Conservation (phyloP, 192 early-diverging fungal genomes). For the Podila epicladia region DNA sequence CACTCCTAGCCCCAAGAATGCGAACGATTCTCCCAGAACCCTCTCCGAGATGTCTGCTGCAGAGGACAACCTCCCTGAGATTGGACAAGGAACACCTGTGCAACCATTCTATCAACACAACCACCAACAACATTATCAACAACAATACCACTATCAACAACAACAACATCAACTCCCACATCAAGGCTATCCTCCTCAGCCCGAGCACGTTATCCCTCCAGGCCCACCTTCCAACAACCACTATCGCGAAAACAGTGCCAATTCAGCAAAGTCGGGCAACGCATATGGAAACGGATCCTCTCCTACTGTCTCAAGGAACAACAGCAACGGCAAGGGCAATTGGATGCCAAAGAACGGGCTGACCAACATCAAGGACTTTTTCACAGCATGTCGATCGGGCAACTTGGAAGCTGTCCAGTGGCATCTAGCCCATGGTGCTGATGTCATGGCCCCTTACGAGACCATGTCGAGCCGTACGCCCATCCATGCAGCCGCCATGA, state of each 20-base stretch:
- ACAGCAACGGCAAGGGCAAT: conserved; percentile 4
- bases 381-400: conserved; percentile 21
- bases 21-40: not conserved
- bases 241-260: not conserved
- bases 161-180: conserved; percentile 1
- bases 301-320: not conserved
- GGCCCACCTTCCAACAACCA: not conserved
- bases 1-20: not conserved
- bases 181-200: not conserved
- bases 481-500: conserved; percentile 42
- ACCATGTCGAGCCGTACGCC: conserved; percentile 38
- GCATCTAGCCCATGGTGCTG: conserved; percentile 36
- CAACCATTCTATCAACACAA: not conserved
- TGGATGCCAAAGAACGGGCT: conserved; percentile 24
- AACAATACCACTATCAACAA: not conserved
- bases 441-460: conserved; percentile 41
- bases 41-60: conserved; percentile 6
- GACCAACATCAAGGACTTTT: conserved; percentile 38
- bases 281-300: not conserved
- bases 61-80: conserved; percentile 4
- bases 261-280: not conserved
- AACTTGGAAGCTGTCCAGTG: conserved; percentile 35
- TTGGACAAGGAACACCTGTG: not conserved
- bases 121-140: conserved; percentile 1
- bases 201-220: not conserved